Percentiles rank a stretch among this genome's conserved stretches.
Evolutionary conservation across 768 basidiomycete species (phyloP).

Genomic region (Coprinopsis cinerea): DNA sequence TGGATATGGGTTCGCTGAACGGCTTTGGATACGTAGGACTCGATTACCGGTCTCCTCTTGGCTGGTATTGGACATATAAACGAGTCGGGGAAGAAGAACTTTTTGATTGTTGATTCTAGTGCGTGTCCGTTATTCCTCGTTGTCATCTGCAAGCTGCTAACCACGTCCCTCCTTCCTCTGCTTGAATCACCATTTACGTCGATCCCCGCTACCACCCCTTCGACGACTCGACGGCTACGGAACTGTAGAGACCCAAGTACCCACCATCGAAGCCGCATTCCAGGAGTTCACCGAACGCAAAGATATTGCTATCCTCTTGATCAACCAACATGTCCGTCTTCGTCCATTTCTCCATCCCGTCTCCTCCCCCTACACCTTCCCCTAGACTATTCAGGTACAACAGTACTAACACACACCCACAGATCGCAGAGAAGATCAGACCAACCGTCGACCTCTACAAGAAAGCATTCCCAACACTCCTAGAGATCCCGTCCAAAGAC

Average conservation of each 20-base stretch:
- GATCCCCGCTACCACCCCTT: too few species aligned
- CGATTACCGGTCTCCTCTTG: slow-evolving; percentile 90
- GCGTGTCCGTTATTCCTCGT: too few species aligned
- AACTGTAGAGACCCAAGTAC: slow-evolving; percentile 79
- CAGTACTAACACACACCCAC: too few species aligned
- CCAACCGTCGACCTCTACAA: slow-evolving; percentile 93
- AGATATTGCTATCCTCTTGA: slow-evolving; percentile 93
- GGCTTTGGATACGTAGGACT: slow-evolving; percentile 56
- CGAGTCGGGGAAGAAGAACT: slow-evolving; percentile 94
- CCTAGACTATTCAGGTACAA: too few species aligned
- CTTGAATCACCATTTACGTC: too few species aligned
- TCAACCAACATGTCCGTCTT: slow-evolving; percentile 97
- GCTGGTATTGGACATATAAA: slow-evolving; percentile 93
- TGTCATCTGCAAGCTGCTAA: too few species aligned
- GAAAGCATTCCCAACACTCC: slow-evolving; percentile 91
- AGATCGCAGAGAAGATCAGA: slow-evolving; percentile 97
- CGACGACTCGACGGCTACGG: background rate
- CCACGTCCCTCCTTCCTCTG: too few species aligned
- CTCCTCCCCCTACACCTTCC: too few species aligned
- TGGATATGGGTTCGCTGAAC: slow-evolving; percentile 10
- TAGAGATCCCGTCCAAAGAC: slow-evolving; percentile 98
- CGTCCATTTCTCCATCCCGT: too few species aligned
- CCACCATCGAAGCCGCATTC: slow-evolving; percentile 87
- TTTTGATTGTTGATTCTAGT: slow-evolving; percentile 94
- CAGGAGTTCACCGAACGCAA: slow-evolving; percentile 91